Conservation (phyloP, 805 yeast species). For the Lipomyces spencermartinsiae region DNA sequence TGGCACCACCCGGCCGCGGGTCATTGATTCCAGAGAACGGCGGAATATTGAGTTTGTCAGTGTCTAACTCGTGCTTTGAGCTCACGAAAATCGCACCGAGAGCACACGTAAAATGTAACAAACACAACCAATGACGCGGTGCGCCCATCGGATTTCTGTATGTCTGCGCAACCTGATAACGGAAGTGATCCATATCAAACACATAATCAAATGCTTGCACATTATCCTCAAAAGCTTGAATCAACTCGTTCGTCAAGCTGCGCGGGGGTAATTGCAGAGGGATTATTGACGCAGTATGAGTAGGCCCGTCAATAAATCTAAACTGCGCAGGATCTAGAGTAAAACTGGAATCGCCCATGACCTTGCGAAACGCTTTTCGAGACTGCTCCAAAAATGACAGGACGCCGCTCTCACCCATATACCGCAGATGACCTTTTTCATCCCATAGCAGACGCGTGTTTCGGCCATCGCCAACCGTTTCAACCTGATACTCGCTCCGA, state of each 20-base stretch:
- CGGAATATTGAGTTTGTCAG: constrained; percentile 41
- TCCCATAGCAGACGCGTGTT: constrained; percentile 48
- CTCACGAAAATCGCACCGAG: constrained; percentile 52
- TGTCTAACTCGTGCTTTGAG: constrained; percentile 41
- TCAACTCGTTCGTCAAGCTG: constrained; percentile 45
- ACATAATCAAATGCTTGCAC: constrained; percentile 52
- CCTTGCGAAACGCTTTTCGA: constrained; percentile 48
- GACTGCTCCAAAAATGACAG: constrained; percentile 52
- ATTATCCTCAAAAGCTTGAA: constrained; percentile 49
- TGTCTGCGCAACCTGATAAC: constrained; percentile 44
- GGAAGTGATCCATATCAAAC: constrained; percentile 48
- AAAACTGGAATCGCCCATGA: constrained; percentile 48
- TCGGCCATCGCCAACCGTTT: constrained; percentile 30
- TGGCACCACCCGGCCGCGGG: constrained; percentile 5
- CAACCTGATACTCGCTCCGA: constrained; percentile 30
- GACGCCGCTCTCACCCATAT: constrained; percentile 54
- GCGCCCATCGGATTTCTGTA: constrained; percentile 47
- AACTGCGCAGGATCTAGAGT: constrained; percentile 51
- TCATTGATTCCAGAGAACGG: constrained; percentile 13
- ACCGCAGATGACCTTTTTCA: constrained; percentile 49
- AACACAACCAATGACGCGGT: constrained; percentile 44
- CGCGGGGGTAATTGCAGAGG: constrained; percentile 46
- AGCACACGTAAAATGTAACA: constrained; percentile 52
- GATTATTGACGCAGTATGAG: constrained; percentile 38
- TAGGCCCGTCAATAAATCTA: constrained; percentile 50